phyloP scores from a whole-genome alignment of 2,329 filamentous ascomycete genomes.

The Cordyceps cicadae region DNA sequence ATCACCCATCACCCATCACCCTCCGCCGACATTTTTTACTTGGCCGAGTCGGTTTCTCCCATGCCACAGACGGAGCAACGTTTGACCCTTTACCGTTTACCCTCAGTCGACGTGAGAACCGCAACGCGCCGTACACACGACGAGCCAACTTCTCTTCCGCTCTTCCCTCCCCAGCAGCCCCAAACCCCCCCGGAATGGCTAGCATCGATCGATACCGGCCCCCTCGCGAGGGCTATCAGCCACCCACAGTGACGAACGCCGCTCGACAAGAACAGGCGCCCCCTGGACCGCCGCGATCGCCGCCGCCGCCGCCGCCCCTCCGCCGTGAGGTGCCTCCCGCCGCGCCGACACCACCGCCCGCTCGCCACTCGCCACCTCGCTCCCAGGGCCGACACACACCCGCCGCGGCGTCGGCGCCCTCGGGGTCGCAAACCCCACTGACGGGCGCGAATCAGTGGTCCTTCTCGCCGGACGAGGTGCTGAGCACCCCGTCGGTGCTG shows the following conservation, averaged over 20 bases:
- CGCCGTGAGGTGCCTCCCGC: slow-evolving; percentile 51
- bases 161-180: neutral
- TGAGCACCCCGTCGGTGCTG: slow-evolving; percentile 72
- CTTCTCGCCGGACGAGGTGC: slow-evolving; percentile 75
- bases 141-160: neutral
- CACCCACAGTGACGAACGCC: slow-evolving; percentile 31
- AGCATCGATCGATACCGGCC: slow-evolving; percentile 53
- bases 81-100: neutral
- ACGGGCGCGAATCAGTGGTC: slow-evolving; percentile 64
- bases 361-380: slow-evolving; percentile 45
- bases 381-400: slow-evolving; percentile 39
- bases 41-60: neutral
- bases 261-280: slow-evolving; percentile 14
- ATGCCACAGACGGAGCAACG: neutral
- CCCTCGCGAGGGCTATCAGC: slow-evolving; percentile 48
- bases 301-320: slow-evolving; percentile 39
- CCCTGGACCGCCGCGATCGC: slow-evolving; percentile 23
- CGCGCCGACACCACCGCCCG: slow-evolving; percentile 53
- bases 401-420: slow-evolving; percentile 17
- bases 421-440: slow-evolving; percentile 29
- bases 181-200: slow-evolving; percentile 35
- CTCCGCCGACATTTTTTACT: neutral
- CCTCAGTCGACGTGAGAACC: neutral
- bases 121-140: neutral
- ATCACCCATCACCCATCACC: neutral